phyloP scores from a whole-genome alignment of 2,329 filamentous ascomycete genomes.

The Teratosphaeria nubilosa region DNA sequence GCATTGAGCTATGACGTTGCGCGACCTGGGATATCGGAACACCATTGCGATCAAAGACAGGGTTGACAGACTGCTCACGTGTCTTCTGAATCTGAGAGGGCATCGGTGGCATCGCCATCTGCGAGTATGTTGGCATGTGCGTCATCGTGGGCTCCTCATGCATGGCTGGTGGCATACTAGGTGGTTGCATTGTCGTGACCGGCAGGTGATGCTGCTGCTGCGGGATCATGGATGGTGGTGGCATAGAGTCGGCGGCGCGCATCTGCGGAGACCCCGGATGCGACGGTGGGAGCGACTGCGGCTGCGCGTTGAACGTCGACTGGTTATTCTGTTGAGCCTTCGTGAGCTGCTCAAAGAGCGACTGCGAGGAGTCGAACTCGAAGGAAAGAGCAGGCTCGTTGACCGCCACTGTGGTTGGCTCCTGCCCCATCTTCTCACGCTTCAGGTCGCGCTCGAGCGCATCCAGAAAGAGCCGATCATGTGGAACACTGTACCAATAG shows the following conservation, averaged over 20 bases:
- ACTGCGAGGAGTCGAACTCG: constrained; percentile 98
- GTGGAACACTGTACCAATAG: constrained; percentile 99
- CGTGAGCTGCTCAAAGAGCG: constrained; percentile 96
- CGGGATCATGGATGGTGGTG: constrained; percentile 74
- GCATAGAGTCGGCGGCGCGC: constrained; percentile 88
- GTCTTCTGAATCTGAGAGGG: constrained; percentile 67
- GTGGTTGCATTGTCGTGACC: constrained; percentile 20
- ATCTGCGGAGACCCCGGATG: constrained; percentile 83
- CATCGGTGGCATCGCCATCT: constrained; percentile 63
- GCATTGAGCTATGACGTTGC: constrained; percentile 97
- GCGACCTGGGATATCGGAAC: constrained; percentile 73
- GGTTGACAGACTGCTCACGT: constrained; percentile 69
- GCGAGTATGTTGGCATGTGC: constrained; percentile 59
- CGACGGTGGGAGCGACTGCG: constrained; percentile 45
- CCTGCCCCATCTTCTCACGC: constrained; percentile 98
- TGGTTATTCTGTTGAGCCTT: constrained; percentile 98
- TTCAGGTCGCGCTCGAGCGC: constrained; percentile 94
- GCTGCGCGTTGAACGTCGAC: constrained; percentile 60
- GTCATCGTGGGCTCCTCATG: constrained; percentile 47
- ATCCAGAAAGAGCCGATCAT: constrained; percentile 94
- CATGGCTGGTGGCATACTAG: constrained; percentile 36
- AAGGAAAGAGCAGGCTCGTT: constrained; percentile 96
- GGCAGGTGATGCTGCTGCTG: constrained; percentile 36
- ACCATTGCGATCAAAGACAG: constrained; percentile 81
- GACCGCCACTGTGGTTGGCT: constrained; percentile 91